Evolutionary conservation across 2,329 filamentous ascomycete species (phyloP).

Genomic region (Grosmannia clavigera): DNA sequence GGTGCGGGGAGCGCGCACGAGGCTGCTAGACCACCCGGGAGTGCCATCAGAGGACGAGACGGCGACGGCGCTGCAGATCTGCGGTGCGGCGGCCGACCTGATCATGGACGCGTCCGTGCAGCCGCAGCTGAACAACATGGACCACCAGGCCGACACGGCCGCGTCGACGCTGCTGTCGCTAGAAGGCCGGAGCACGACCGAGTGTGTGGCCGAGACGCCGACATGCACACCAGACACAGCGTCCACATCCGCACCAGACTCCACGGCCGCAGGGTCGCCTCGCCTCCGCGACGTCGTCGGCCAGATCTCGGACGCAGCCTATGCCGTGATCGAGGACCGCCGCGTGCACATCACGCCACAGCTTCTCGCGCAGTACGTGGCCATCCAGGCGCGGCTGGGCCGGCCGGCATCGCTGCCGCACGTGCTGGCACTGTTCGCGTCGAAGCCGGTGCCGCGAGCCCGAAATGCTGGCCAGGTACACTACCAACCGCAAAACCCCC

Average conservation of each 20-base stretch:
- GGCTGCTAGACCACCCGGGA: constrained; percentile 30
- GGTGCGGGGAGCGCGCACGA: constrained; percentile 29
- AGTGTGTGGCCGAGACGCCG: background rate
- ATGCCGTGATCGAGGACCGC: constrained; percentile 58
- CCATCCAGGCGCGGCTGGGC: constrained; percentile 60
- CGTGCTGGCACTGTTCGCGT: constrained; percentile 70
- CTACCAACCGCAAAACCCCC: constrained; percentile 44
- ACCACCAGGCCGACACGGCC: constrained; percentile 30
- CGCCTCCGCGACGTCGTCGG: constrained; percentile 31
- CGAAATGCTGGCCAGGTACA: constrained; percentile 17
- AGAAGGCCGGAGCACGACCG: constrained; percentile 11
- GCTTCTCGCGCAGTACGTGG: constrained; percentile 62
- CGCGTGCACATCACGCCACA: constrained; percentile 68
- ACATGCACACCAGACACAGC: background rate
- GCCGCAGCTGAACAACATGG: constrained; percentile 25
- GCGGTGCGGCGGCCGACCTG: constrained; percentile 29
- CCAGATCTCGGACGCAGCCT: constrained; percentile 47
- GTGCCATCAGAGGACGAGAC: constrained; percentile 33
- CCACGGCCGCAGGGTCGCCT: background rate
- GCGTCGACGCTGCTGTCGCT: constrained; percentile 42
- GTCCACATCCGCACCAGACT: background rate
- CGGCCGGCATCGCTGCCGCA: constrained; percentile 66
- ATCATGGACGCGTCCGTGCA: constrained; percentile 23
- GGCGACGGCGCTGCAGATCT: constrained; percentile 30
- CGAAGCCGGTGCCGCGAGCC: constrained; percentile 44